Conservation (phyloP, 352 stramenopile genomes). For the Lagenidium sp. region DNA sequence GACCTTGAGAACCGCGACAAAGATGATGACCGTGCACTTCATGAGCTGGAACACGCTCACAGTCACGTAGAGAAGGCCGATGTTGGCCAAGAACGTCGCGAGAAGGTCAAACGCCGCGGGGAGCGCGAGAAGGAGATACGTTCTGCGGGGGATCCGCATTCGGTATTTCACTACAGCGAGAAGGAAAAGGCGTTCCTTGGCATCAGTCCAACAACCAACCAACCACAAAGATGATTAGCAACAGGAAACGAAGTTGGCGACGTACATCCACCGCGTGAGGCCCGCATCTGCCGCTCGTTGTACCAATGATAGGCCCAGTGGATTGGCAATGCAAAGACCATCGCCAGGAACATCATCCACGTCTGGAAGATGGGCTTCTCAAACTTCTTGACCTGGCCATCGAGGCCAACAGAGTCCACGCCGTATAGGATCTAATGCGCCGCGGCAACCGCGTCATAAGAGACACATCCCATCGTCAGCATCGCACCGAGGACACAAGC, state of each 20-base stretch:
- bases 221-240: neutral
- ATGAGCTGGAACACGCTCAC: conserved; percentile 87
- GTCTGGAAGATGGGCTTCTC: conserved; percentile 95
- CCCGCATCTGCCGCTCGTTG: conserved; percentile 59
- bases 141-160: conserved; percentile 79
- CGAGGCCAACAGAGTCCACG: conserved; percentile 82
- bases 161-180: conserved; percentile 50
- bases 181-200: neutral
- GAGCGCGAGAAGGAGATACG: conserved; percentile 93
- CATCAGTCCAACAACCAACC: neutral
- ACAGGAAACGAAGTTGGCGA: no score
- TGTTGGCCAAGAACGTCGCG: conserved; percentile 92
- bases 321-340: conserved; percentile 91
- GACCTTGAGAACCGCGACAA: conserved; percentile 96
- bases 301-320: conserved; percentile 85
- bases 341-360: conserved; percentile 95
- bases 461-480: no score
- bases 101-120: conserved; percentile 91
- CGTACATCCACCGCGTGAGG: conserved; percentile 52
- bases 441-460: no score
- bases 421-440: conserved; percentile 88
- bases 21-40: conserved; percentile 93
- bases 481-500: no score
- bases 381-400: conserved; percentile 88
- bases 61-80: conserved; percentile 90